Conservation (phyloP, 192 early-diverging fungal species). For the Gonapodya sp. region DNA sequence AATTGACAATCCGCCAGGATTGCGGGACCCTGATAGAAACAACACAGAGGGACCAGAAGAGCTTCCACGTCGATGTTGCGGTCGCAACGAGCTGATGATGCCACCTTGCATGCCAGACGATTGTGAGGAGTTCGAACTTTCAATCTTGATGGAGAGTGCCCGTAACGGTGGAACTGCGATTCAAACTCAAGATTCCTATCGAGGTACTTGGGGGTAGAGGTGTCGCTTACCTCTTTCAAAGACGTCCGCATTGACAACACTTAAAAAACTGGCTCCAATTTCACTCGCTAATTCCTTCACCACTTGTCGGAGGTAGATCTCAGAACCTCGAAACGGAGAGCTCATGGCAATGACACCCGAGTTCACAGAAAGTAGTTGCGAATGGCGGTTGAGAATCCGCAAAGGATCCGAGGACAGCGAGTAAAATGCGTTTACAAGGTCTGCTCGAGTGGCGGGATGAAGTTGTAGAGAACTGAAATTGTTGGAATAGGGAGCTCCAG, state of each 20-base stretch:
- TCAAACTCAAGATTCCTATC: not conserved
- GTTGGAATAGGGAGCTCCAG: too few relatives aligned
- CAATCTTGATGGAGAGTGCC: not conserved
- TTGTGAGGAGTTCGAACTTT: not conserved
- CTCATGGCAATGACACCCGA: not conserved
- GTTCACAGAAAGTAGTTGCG: not conserved
- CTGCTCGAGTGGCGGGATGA: not conserved
- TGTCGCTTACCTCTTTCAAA: not conserved
- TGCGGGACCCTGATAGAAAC: not conserved
- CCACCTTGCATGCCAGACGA: not conserved
- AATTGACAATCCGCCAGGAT: not conserved
- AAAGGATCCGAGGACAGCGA: not conserved
- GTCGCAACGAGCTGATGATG: not conserved
- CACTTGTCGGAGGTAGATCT: not conserved
- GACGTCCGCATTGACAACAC: not conserved
- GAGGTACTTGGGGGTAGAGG: too few relatives aligned
- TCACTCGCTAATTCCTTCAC: not conserved
- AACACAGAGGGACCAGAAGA: not conserved
- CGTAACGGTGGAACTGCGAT: not conserved
- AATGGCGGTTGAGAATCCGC: not conserved
- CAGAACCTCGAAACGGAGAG: not conserved
- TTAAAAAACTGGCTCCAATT: not conserved
- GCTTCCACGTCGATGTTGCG: not conserved
- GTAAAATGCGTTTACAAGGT: not conserved
- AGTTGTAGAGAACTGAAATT: not conserved